These are phyloP conservation scores for Roridomyces roridus DNA, from an alignment of 768 basidiomycete genomes.

Conservation along the genomic window DNA sequence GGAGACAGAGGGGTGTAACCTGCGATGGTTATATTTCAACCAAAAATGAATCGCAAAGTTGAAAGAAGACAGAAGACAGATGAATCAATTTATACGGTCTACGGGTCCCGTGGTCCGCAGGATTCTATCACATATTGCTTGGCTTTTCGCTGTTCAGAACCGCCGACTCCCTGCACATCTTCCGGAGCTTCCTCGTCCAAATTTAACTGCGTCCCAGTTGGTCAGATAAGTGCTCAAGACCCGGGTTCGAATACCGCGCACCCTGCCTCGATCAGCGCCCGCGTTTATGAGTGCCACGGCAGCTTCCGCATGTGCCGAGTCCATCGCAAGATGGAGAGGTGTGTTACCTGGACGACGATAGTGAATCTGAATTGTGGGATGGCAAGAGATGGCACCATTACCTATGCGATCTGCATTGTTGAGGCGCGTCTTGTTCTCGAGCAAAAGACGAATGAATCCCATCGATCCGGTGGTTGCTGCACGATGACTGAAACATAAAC, in stretches of 20 bases:
- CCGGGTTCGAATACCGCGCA: conserved; percentile 36
- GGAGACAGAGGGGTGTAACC: conserved; percentile 8
- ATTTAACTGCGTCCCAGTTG: conserved; percentile 66
- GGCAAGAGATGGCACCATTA: conserved; percentile 35
- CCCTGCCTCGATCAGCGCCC: conserved; percentile 90
- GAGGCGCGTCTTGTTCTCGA: conserved; percentile 81
- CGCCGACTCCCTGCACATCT: conserved; percentile 89
- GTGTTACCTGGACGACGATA: conserved; percentile 83
- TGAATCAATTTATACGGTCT: too few relatives aligned
- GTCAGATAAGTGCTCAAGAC: conserved; percentile 18
- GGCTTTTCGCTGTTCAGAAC: conserved; percentile 82
- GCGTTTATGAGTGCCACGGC: conserved; percentile 93
- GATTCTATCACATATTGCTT: conserved; percentile 75
- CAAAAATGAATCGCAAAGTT: conserved; percentile 10
- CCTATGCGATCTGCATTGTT: conserved; percentile 87
- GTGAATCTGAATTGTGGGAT: conserved; percentile 22
- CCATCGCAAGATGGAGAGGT: conserved; percentile 96
- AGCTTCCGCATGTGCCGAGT: conserved; percentile 91
- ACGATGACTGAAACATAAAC: conserved; percentile 68
- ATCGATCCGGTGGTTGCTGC: conserved; percentile 95
- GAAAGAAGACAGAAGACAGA: conserved; percentile 9
- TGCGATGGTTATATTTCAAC: too few relatives aligned
- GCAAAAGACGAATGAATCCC: conserved; percentile 86
- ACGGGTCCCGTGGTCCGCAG: conserved; percentile 53
- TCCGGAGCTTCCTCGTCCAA: conserved; percentile 88